Conservation (phyloP, 768 basidiomycete species). For the Kwoniella heveanensis region DNA sequence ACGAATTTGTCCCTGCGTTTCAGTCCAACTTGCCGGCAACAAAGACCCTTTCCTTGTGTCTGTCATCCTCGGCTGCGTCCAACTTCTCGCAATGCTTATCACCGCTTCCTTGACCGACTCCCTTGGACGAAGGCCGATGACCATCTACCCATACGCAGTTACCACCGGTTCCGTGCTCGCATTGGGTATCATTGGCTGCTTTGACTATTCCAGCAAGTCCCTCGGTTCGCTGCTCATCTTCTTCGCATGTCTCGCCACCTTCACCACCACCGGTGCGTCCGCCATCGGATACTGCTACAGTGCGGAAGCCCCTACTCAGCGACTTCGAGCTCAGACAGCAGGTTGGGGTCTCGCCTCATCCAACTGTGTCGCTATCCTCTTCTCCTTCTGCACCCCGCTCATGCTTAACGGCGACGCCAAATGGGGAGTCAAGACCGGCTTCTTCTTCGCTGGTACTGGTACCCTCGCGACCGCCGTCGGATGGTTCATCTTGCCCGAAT, state of each 20-base stretch:
- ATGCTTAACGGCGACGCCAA: slow-evolving; percentile 9
- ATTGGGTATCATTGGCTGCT: slow-evolving; percentile 34
- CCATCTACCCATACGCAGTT: slow-evolving; percentile 25
- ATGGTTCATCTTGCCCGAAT: slow-evolving; percentile 27
- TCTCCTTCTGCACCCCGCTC: slow-evolving; percentile 22
- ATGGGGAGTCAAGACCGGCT: slow-evolving; percentile 23
- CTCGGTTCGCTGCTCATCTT: slow-evolving; percentile 32
- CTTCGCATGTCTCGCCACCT: slow-evolving; percentile 36
- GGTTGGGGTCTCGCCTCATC: slow-evolving; percentile 24
- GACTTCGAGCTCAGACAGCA: slow-evolving; percentile 28
- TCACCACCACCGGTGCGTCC: slow-evolving; percentile 32
- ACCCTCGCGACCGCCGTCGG: slow-evolving; percentile 13
- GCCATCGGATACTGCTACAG: slow-evolving; percentile 37
- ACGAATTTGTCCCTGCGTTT: background rate
- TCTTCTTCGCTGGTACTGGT: slow-evolving; percentile 27
- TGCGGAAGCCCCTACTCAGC: slow-evolving; percentile 31
- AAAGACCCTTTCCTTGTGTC: slow-evolving; percentile 27
- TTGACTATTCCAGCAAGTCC: slow-evolving; percentile 24
- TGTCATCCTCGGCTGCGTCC: slow-evolving; percentile 24
- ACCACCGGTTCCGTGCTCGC: slow-evolving; percentile 21
- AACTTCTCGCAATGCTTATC: slow-evolving; percentile 21
- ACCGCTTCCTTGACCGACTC: slow-evolving; percentile 14
- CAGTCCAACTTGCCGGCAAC: slow-evolving; percentile 31
- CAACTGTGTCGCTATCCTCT: slow-evolving; percentile 33
- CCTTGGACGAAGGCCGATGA: slow-evolving; percentile 17